Percentiles rank a stretch among this genome's conserved stretches.
phyloP scores from a whole-genome alignment of 2,329 filamentous ascomycete genomes.

The Sarocladium strictum region DNA sequence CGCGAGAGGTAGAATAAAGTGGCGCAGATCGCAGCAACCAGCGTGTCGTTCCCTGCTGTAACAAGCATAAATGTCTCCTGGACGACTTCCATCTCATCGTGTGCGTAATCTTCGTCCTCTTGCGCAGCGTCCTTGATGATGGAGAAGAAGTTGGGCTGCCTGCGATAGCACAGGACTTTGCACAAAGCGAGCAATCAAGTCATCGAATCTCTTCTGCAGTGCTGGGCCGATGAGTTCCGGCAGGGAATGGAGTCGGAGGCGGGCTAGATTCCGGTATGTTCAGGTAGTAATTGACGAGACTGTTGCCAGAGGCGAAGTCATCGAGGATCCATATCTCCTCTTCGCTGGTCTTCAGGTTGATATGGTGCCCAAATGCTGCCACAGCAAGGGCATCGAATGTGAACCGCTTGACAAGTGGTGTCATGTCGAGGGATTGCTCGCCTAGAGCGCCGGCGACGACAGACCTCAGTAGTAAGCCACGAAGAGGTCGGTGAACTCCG shows the following conservation, averaged over 20 bases:
- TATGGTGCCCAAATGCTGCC: background rate
- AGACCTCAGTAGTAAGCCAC: background rate
- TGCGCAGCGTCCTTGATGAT: background rate
- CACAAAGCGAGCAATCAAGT: background rate
- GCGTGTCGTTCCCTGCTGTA: slow-evolving; percentile 7
- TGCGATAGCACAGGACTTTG: background rate
- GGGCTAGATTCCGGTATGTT: background rate
- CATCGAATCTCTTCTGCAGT: background rate
- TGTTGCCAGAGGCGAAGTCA: background rate
- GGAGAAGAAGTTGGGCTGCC: slow-evolving; percentile 5
- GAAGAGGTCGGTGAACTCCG: no score
- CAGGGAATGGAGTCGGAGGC: background rate
- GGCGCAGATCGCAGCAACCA: slow-evolving; percentile 7
- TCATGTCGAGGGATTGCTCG: background rate
- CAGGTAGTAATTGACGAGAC: background rate
- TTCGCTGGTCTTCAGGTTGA: background rate
- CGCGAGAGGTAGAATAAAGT: slow-evolving; percentile 13
- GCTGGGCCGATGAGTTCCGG: background rate
- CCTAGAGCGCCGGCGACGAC: background rate
- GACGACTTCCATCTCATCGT: slow-evolving; percentile 5
- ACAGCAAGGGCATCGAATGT: background rate
- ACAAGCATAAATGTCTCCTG: slow-evolving; percentile 15
- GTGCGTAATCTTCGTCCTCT: background rate
- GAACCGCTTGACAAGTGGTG: background rate
- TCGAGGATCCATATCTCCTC: background rate